A percentile compares a stretch with the other conserved stretches of the same genome.
Conservation (phyloP, 805 yeast species). For the Metschnikowia lochheadii region DNA sequence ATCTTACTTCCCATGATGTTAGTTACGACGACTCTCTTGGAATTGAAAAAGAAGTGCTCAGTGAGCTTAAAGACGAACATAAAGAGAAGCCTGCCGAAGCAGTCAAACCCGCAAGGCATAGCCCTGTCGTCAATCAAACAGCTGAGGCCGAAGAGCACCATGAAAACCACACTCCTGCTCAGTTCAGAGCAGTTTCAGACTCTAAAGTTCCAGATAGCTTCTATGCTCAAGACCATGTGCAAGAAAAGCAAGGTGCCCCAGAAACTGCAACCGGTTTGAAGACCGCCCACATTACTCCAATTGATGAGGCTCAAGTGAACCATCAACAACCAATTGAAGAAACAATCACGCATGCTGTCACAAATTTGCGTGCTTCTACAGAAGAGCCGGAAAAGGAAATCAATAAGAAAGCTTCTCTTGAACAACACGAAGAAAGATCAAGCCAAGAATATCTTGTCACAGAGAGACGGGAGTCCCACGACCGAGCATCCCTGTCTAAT, state of each 20-base stretch:
- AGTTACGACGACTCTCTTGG: slow-evolving; percentile 38
- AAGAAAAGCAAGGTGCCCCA: not conserved
- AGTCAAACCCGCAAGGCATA: not conserved
- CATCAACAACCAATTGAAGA: not conserved
- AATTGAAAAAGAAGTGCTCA: slow-evolving; percentile 28
- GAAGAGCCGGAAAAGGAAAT: not conserved
- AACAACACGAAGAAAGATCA: not conserved
- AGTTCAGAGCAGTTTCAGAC: slow-evolving; percentile 1
- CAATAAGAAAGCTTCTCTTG: not conserved
- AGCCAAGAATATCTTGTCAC: not conserved
- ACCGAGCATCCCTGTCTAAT: not conserved
- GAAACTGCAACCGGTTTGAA: not conserved
- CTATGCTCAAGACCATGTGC: not conserved
- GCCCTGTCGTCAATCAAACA: not conserved
- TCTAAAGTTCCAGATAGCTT: not conserved
- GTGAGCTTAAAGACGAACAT: slow-evolving; percentile 14
- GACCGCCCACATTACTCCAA: not conserved
- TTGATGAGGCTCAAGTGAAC: not conserved
- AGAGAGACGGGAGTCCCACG: not conserved
- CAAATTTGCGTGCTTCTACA: not conserved
- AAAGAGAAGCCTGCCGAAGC: not conserved
- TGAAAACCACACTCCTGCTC: not conserved
- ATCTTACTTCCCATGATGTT: slow-evolving; percentile 35
- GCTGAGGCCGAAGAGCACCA: not conserved
- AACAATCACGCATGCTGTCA: not conserved